A percentile compares a stretch with the other conserved stretches of the same genome.
Conservation (phyloP, 208 protist species). For the Crithidia acanthocephali region DNA sequence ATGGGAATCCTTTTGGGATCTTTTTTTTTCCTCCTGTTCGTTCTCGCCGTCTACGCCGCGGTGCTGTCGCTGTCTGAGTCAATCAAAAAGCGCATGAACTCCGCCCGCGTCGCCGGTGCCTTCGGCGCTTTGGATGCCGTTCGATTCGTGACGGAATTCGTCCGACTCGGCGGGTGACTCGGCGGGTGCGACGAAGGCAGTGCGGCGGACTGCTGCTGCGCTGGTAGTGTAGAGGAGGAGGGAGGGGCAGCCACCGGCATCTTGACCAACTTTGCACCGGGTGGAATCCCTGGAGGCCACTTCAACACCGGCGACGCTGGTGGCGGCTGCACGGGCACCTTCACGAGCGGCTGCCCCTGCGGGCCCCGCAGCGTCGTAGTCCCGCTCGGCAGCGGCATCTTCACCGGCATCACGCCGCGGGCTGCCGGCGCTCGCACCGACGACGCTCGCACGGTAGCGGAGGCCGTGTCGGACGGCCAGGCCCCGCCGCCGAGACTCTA, state of each 20-base stretch:
- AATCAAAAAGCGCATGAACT: constrained; percentile 61
- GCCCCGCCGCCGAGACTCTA: constrained; percentile 22
- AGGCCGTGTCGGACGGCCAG: constrained; percentile 19
- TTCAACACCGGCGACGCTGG: not conserved
- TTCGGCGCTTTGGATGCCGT: not conserved
- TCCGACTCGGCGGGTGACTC: constrained; percentile 21
- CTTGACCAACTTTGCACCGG: constrained; percentile 19
- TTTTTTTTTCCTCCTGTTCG: not conserved
- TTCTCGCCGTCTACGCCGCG: not conserved
- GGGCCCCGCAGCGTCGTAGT: constrained; percentile 1
- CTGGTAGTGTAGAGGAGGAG: not conserved
- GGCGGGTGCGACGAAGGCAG: constrained; percentile 13
- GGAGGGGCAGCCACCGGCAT: not conserved
- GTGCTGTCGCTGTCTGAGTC: constrained; percentile 71
- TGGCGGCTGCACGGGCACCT: not conserved
- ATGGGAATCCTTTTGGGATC: no score
- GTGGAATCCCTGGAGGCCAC: constrained; percentile 10
- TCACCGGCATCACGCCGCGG: not conserved
- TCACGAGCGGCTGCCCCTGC: constrained; percentile 7
- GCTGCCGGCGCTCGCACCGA: not conserved
- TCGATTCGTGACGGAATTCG: constrained; percentile 7
- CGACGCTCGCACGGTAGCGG: constrained; percentile 3
- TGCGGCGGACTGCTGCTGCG: constrained; percentile 6
- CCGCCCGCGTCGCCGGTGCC: constrained; percentile 6
- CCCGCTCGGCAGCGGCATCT: not conserved